Evolutionary conservation across 225 moss, liverwort and hornwort genomes (phyloP).

Genomic region (Bryoerythrophyllum caledonicum): DNA sequence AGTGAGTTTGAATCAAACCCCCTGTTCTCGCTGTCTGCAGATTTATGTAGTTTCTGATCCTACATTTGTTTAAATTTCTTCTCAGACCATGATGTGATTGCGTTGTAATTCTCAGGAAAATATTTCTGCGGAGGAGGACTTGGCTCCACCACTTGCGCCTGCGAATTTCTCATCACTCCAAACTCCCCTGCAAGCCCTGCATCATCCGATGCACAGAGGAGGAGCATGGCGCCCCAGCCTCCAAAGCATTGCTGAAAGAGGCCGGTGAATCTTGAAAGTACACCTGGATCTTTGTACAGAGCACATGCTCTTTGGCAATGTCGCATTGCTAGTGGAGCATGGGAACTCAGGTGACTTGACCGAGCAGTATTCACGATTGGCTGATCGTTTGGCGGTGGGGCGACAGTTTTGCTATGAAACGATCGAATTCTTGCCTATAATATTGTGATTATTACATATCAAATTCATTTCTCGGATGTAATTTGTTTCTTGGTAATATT

Average conservation of each 20-base stretch:
- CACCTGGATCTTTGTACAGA: conserved; percentile 6
- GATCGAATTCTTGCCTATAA: neutral
- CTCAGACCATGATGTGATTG: neutral
- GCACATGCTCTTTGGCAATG: conserved; percentile 20
- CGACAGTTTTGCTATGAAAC: conserved; percentile 11
- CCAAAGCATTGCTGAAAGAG: conserved; percentile 34
- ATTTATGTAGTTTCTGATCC: neutral
- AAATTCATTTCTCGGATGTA: neutral
- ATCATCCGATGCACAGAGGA: conserved; percentile 27
- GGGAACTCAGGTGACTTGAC: neutral
- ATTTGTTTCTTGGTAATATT: too few species aligned
- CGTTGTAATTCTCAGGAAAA: conserved; percentile 9
- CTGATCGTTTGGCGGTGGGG: neutral
- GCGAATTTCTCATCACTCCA: conserved; percentile 5
- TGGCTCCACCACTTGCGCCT: conserved; percentile 10
- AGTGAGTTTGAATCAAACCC: too few species aligned
- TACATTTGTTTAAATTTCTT: neutral
- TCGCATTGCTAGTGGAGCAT: conserved; percentile 26
- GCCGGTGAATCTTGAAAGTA: conserved; percentile 14
- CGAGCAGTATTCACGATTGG: neutral
- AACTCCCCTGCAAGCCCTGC: conserved; percentile 19
- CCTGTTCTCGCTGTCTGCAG: neutral
- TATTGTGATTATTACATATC: conserved; percentile 13
- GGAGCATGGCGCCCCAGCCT: conserved; percentile 41
- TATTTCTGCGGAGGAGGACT: neutral